Base-by-base conservation (phyloP, 2,329 filamentous ascomycete genomes). In the Colletotrichum australisinense region DNA sequence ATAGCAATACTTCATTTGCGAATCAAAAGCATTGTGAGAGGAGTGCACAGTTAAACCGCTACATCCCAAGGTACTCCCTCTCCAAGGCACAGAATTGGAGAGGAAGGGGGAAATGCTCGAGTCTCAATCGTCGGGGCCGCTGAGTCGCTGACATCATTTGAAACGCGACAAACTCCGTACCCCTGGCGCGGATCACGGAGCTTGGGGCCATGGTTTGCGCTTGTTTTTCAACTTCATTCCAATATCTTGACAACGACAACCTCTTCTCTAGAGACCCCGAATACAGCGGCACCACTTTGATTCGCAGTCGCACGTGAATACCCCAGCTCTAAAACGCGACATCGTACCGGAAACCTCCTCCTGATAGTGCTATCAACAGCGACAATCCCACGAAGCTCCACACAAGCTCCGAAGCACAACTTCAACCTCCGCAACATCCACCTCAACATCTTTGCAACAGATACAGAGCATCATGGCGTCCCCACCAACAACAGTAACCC, bases 181-280 rank as follows among this genome's bases (percentile, higher is more conserved):
- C 72, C 72, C 68, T 74, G 63, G 62, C 68, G 63, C 63, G 52
- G 57, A 74, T 73, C 65, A 19, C 57, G 59, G 65, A 64, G 65
- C 55, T 70, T 90, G 88, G 4, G 91, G 55, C 59, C 35, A 35
- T 19, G 30, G 60, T 72, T 67, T 72, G 67, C 35, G 56, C 26
- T 26, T 14, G 28, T 19, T 24, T 32, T 32, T 46, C 57, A 38
- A 72, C 69, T 12, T 35, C 68, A 56, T 28, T 28, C 38, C 52
- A 26, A 26, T 49, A 11, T 56, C 16, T 7, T 7, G 22, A 30
- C 24, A 5, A 19, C 66, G 4, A 46, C 14, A 5, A 16, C n/a
- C 53, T 65, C 66, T 57, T 32, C 26, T 16, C 7, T 19, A 8
- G 11, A n/a, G 7, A 26, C 22, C 28, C 53, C 9, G 19, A 59